Conservation (phyloP, 495 filamentous ascomycete genomes). For the Lepraria neglecta region DNA sequence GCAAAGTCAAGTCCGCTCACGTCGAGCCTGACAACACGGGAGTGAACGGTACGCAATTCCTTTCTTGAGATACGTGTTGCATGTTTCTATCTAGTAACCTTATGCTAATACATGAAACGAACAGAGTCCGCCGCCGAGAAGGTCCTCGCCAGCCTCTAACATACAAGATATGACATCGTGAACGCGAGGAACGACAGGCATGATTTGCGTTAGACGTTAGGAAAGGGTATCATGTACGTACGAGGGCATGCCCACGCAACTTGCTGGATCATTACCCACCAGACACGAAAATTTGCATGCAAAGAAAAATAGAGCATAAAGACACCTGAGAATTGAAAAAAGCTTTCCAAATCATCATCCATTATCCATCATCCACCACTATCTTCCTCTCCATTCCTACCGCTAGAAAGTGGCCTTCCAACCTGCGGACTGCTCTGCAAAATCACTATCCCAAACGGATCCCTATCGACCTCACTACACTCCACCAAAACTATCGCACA, state of each 20-base stretch:
- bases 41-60: slow-evolving; percentile 57
- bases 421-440: slow-evolving; percentile 34
- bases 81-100: neutral
- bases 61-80: neutral
- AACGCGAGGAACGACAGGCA: neutral
- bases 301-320: neutral
- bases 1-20: slow-evolving; percentile 66
- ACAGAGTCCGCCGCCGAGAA: slow-evolving; percentile 66
- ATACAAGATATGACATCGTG: neutral
- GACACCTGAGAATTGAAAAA: neutral
- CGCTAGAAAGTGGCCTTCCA: slow-evolving; percentile 25
- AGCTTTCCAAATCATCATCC: neutral
- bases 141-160: slow-evolving; percentile 43
- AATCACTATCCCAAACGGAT: slow-evolving; percentile 68
- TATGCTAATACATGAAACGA: slow-evolving; percentile 13
- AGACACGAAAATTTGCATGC: neutral
- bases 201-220: neutral
- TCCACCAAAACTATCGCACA: slow-evolving; percentile 47
- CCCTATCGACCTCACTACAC: slow-evolving; percentile 72
- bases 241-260: neutral
- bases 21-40: slow-evolving; percentile 95
- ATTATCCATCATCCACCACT: neutral
- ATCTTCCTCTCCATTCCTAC: neutral
- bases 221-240: slow-evolving; percentile 6
- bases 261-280: neutral